Evolutionary conservation across 225 moss, liverwort and hornwort genomes (phyloP).

Genomic region (Polytrichum commune): DNA sequence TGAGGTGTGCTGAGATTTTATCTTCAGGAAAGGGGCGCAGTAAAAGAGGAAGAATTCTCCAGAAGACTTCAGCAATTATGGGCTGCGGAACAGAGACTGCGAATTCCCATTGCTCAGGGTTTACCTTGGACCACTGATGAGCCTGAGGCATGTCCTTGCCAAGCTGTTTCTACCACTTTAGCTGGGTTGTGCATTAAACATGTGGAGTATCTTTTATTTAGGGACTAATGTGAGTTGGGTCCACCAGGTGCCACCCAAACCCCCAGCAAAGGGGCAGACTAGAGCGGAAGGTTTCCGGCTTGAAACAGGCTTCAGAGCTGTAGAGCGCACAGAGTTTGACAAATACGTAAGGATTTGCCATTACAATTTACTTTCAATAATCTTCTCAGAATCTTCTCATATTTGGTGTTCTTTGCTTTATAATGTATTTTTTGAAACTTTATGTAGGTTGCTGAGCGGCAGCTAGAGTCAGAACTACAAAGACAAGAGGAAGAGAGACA

Average conservation of each 20-base stretch:
- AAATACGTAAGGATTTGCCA: slow-evolving; percentile 46
- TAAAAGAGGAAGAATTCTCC: slow-evolving; percentile 68
- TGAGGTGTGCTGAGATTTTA: too few species aligned
- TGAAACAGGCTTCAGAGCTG: slow-evolving; percentile 65
- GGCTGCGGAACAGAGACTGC: slow-evolving; percentile 69
- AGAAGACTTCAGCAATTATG: slow-evolving; percentile 69
- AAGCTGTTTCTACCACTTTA: background rate
- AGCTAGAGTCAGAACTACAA: too few species aligned
- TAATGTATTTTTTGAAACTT: too few species aligned
- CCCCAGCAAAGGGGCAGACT: slow-evolving; percentile 71
- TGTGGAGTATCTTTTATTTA: too few species aligned
- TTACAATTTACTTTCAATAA: background rate
- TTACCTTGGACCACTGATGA: slow-evolving; percentile 95
- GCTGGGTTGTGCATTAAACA: background rate
- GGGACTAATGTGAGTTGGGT: background rate
- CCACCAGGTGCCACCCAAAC: slow-evolving; percentile 69
- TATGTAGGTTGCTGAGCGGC: too few species aligned
- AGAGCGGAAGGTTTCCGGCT: slow-evolving; percentile 69
- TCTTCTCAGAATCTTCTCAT: too few species aligned
- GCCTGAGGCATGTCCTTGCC: slow-evolving; percentile 40
- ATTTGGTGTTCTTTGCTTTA: too few species aligned
- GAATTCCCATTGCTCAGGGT: slow-evolving; percentile 86
- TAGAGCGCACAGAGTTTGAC: slow-evolving; percentile 85
- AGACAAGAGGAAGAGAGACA: too few species aligned
- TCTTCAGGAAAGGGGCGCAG: slow-evolving; percentile 78